phyloP scores from a whole-genome alignment of 2,329 filamentous ascomycete genomes.

The Davidsoniella virescens region DNA sequence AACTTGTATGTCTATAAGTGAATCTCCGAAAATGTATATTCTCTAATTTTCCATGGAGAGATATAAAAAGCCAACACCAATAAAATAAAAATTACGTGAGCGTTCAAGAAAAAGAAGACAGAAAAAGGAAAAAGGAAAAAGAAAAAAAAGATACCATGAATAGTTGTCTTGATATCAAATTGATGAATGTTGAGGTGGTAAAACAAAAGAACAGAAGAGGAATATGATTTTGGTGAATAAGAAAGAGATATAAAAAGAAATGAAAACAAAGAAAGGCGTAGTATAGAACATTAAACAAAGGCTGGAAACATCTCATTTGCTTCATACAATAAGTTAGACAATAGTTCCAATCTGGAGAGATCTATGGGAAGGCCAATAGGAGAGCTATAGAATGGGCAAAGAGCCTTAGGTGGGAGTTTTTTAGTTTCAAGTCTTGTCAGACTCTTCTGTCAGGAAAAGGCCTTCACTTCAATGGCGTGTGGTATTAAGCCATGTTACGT shows the following conservation, averaged over 20 bases:
- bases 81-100: too few relatives aligned
- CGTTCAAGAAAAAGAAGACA: background rate
- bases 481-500: too few relatives aligned
- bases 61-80: too few relatives aligned
- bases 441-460: too few relatives aligned
- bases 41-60: too few relatives aligned
- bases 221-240: background rate
- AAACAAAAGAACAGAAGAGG: background rate
- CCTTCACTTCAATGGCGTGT: too few relatives aligned
- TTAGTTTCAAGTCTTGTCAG: too few relatives aligned
- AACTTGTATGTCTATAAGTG: background rate
- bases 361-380: background rate
- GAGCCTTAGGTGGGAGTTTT: background rate
- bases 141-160: background rate
- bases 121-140: background rate
- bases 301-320: constrained; percentile 1
- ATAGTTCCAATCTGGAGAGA: background rate
- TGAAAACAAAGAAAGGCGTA: background rate
- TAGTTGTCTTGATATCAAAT: background rate
- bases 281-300: constrained; percentile 5
- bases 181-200: background rate
- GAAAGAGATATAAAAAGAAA: background rate
- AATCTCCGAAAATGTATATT: too few relatives aligned
- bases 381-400: background rate
- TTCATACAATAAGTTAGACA: background rate